Conservation (phyloP, 306 rosid species). For the Acacia confusa region DNA sequence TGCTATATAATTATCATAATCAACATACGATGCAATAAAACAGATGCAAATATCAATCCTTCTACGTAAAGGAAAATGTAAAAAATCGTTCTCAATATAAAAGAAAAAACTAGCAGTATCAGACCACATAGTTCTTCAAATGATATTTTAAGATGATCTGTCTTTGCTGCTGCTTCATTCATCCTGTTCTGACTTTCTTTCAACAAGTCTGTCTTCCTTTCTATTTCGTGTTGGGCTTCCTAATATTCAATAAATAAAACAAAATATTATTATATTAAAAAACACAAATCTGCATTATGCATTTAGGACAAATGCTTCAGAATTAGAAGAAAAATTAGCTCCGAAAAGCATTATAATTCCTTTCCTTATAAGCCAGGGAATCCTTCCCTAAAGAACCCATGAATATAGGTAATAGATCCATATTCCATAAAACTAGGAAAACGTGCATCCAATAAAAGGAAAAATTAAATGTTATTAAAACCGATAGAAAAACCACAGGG, state of each 20-base stretch:
- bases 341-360: background rate
- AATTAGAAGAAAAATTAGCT: background rate
- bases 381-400: background rate
- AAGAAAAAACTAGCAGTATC: conserved; percentile 28
- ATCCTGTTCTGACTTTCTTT: conserved; percentile 46
- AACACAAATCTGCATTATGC: background rate
- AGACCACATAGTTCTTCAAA: conserved; percentile 75
- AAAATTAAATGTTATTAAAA: background rate
- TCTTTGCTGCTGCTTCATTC: conserved; percentile 56
- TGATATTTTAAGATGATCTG: conserved; percentile 53
- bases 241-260: conserved; percentile 39
- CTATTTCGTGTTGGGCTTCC: conserved; percentile 53
- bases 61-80: conserved; percentile 16
- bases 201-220: conserved; percentile 39
- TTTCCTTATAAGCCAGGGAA: background rate
- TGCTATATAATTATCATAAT: conserved; percentile 45
- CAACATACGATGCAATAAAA: conserved; percentile 25
- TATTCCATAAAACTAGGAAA: background rate
- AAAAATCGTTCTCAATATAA: conserved; percentile 18
- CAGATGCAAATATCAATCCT: conserved; percentile 19
- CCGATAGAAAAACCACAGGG: background rate
- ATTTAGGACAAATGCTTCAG: conserved; percentile 8
- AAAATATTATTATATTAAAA: background rate
- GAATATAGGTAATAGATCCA: background rate
- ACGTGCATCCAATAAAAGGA: background rate